These are phyloP conservation scores for Paramecium octaurelia DNA, from an alignment of 73 alveolate species.

Conservation along the genomic window DNA sequence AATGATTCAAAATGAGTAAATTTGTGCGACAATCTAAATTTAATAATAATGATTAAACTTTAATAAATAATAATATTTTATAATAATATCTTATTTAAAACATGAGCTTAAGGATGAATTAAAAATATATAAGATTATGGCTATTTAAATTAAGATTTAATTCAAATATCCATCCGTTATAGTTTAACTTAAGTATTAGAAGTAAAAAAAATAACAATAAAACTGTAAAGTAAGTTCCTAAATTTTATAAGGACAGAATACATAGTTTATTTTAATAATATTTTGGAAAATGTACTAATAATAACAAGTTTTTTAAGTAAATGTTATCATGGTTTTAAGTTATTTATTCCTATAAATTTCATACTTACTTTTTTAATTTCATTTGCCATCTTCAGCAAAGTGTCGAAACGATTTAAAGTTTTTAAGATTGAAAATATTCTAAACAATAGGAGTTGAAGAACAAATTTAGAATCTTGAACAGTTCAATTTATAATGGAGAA, in stretches of 20 bases:
- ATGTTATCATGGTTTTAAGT: too few species aligned
- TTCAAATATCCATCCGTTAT: background rate
- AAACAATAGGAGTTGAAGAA: background rate
- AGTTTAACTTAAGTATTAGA: too few species aligned
- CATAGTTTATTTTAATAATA: too few species aligned
- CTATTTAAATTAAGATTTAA: too few species aligned
- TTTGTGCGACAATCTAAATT: background rate
- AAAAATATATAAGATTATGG: too few species aligned
- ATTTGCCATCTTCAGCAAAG: background rate
- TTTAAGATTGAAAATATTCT: background rate
- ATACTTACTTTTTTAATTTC: too few species aligned
- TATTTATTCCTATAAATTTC: background rate
- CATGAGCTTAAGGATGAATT: too few species aligned
- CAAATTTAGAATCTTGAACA: background rate
- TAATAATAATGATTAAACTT: background rate
- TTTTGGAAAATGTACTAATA: background rate
- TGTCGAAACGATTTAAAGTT: background rate
- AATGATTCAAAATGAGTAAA: too few species aligned
- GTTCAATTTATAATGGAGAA: background rate
- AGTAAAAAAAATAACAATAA: too few species aligned
- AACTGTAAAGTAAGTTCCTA: background rate
- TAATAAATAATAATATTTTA: too few species aligned
- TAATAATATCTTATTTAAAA: background rate
- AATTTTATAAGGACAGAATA: background rate
- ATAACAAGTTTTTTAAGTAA: too few species aligned